Evolutionary conservation across 2,329 filamentous ascomycete genomes (phyloP).

Genomic region (Botrytis paeoniae): DNA sequence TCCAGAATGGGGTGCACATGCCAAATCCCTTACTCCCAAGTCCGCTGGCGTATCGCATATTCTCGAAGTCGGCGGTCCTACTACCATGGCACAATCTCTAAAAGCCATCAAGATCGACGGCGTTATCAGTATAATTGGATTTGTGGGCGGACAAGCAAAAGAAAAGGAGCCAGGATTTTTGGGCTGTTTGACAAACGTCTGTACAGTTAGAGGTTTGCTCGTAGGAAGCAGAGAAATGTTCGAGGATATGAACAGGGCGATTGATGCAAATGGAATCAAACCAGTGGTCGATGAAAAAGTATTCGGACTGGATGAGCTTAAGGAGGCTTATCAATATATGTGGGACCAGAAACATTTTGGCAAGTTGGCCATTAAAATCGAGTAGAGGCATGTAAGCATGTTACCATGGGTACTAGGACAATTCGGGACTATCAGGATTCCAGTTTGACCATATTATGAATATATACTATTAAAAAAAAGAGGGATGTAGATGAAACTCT

Average conservation of each 20-base stretch:
- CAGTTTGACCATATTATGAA: not conserved
- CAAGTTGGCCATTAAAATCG: constrained; percentile 19
- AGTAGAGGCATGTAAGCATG: not conserved
- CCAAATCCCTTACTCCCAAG: constrained; percentile 39
- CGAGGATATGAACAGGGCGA: constrained; percentile 50
- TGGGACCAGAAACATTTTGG: constrained; percentile 44
- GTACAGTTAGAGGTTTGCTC: constrained; percentile 47
- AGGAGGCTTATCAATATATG: constrained; percentile 49
- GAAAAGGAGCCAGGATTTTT: constrained; percentile 34
- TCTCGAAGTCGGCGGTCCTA: constrained; percentile 45
- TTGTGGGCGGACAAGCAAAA: constrained; percentile 35
- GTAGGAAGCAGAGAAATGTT: constrained; percentile 48
- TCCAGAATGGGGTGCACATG: constrained; percentile 42
- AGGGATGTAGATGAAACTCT: no score
- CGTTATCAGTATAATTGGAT: constrained; percentile 42
- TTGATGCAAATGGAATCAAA: constrained; percentile 47
- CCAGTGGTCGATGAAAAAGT: constrained; percentile 47
- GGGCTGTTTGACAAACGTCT: constrained; percentile 37
- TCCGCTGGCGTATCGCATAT: constrained; percentile 43
- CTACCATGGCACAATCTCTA: constrained; percentile 42
- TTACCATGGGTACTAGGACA: not conserved
- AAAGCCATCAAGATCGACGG: constrained; percentile 44
- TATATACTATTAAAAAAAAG: not conserved
- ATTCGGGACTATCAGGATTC: not conserved
- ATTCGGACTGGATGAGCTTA: constrained; percentile 46